Percentiles rank a stretch among this genome's conserved stretches.
These are phyloP conservation scores for Paxillus involutus DNA, from an alignment of 768 basidiomycete species.

Conservation along the genomic window DNA sequence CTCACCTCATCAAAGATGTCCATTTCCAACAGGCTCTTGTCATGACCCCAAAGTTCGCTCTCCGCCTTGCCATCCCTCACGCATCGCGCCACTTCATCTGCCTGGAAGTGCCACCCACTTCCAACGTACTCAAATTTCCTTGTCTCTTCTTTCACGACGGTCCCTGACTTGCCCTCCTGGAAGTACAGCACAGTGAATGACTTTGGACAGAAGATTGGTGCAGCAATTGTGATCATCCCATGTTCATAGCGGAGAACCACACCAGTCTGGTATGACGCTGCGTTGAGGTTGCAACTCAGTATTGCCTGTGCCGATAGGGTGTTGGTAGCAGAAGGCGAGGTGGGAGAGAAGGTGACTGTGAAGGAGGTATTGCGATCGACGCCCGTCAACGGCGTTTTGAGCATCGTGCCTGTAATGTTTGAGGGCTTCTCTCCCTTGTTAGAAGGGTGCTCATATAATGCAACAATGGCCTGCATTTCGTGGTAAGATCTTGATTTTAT, in stretches of 20 bases:
- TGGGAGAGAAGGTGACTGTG: constrained; percentile 62
- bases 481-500: constrained; percentile 9
- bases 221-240: constrained; percentile 62
- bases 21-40: constrained; percentile 81
- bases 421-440: constrained; percentile 62
- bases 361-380: constrained; percentile 81
- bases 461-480: constrained; percentile 65
- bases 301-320: constrained; percentile 68
- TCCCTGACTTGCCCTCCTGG: constrained; percentile 43
- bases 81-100: constrained; percentile 84
- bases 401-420: constrained; percentile 64
- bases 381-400: constrained; percentile 74
- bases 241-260: constrained; percentile 73
- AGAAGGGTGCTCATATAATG: constrained; percentile 76
- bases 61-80: constrained; percentile 71
- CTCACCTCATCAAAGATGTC: constrained; percentile 80
- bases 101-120: constrained; percentile 81
- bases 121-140: constrained; percentile 60
- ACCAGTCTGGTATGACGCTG: constrained; percentile 45
- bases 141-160: constrained; percentile 55
- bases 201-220: constrained; percentile 68
- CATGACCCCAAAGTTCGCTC: constrained; percentile 73
- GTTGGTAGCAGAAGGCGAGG: constrained; percentile 34
- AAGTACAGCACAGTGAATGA: constrained; percentile 65
- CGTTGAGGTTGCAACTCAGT: constrained; percentile 66